These are phyloP conservation scores for Pestalotiopsis sp. DNA, from an alignment of 2,329 filamentous ascomycete species.

Conservation along the genomic window DNA sequence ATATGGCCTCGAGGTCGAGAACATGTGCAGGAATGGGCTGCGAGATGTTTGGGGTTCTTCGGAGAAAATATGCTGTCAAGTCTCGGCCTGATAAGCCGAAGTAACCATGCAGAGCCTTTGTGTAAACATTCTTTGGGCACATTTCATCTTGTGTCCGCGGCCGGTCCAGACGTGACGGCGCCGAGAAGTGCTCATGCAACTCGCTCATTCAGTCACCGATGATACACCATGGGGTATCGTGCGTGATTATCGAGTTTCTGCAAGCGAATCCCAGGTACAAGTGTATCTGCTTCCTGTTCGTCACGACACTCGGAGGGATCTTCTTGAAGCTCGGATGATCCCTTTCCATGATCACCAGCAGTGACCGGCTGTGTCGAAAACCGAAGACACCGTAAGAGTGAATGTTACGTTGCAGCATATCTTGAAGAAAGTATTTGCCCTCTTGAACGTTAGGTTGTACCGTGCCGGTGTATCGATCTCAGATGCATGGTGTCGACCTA, in stretches of 20 bases:
- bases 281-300: slow-evolving; percentile 38
- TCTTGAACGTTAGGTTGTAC: slow-evolving; percentile 69
- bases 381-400: too few species aligned
- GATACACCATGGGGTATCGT: slow-evolving; percentile 71
- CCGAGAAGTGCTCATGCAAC: slow-evolving; percentile 71
- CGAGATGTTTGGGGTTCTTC: slow-evolving; percentile 70
- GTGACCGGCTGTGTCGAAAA: too few species aligned
- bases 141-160: slow-evolving; percentile 48
- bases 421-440: slow-evolving; percentile 54
- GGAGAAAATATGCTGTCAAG: slow-evolving; percentile 73
- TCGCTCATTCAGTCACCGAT: slow-evolving; percentile 76
- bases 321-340: slow-evolving; percentile 73
- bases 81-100: neutral
- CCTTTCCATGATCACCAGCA: slow-evolving; percentile 58
- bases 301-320: slow-evolving; percentile 71
- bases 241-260: slow-evolving; percentile 71
- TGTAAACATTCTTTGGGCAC: slow-evolving; percentile 16
- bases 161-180: slow-evolving; percentile 78
- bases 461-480: slow-evolving; percentile 41
- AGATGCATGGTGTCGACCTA: slow-evolving; percentile 35
- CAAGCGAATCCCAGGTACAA: slow-evolving; percentile 50
- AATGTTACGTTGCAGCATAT: too few species aligned
- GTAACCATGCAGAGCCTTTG: neutral
- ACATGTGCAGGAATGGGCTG: slow-evolving; percentile 74
- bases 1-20: slow-evolving; percentile 66